Evolutionary conservation across 2,329 filamentous ascomycete genomes (phyloP), one percentile per base, ranked within the genome.

Genomic region (Paradendryphiella salina): DNA sequence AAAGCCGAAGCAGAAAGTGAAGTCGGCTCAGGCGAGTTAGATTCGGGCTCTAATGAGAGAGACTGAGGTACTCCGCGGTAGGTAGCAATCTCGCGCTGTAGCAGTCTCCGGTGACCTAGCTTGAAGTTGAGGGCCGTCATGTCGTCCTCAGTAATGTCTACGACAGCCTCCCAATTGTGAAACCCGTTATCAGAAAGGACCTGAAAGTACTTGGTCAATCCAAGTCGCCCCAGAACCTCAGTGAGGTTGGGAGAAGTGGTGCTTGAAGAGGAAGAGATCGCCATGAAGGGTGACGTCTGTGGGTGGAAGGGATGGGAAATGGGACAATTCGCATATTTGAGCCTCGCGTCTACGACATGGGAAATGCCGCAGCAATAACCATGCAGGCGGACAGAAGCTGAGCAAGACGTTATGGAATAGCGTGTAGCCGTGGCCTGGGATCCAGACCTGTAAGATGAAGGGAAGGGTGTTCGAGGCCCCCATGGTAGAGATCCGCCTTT

Each of bases 61-160:
- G 61, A 60, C n/a, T 57, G 47, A 1, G 67, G 67, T 14, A 72
- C 28, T 10, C 68, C 68, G 31, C 72, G 66, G 33, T 58, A 72
- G 3, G 69, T 70, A 3, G 73, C 72, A 38, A 75, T 75, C 41
- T 73, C 71, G 43, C 73, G 71, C 55, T 75, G 73, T 14, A 75
- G 56, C 11, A 63, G 54, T 33, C 73, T 65, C 6, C 73, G 67
- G 49, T 75, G 73, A 42, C 73, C 73, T 3, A 74, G 63, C 54
- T 75, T 75, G 64, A 75, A 73, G 35, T 66, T 60, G 21, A 75
- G 56, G 6, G 64, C 31, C 2, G 63, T 66, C 32, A 75, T 52
- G 45, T 75, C 72, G 13, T 73, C 67, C 38, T 75, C 73, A 17
- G 72, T 74, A 29, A 75, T 74, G 49, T 75, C 71, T 34, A 72